Conservation (phyloP, 2,329 filamentous ascomycete species). For the Elsinoe perseae region DNA sequence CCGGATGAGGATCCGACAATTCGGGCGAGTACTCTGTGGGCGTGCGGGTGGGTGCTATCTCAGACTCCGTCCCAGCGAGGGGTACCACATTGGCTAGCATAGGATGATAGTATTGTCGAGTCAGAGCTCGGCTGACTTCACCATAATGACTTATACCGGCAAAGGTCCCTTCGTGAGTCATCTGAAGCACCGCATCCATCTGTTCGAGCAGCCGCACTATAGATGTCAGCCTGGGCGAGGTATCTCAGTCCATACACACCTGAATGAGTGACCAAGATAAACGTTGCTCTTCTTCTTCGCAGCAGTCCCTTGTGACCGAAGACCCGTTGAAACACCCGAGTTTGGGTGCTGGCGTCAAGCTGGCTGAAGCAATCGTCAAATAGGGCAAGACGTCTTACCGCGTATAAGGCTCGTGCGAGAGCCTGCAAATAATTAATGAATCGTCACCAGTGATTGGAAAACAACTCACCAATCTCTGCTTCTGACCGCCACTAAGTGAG, state of each 20-base stretch:
- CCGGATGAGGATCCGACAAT: not conserved
- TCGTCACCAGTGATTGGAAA: constrained; percentile 18
- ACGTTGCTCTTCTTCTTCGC: constrained; percentile 32
- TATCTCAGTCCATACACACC: constrained; percentile 18
- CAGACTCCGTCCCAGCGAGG: not conserved
- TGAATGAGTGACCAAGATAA: constrained; percentile 36
- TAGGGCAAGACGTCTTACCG: constrained; percentile 40
- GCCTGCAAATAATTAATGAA: constrained; percentile 26
- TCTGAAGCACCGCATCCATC: constrained; percentile 36
- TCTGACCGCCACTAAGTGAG: constrained; percentile 45
- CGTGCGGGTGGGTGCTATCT: not conserved
- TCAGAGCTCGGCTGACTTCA: not conserved
- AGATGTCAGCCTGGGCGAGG: not conserved
- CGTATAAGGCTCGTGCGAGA: constrained; percentile 47
- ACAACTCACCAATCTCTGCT: constrained; percentile 39
- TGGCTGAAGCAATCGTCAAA: constrained; percentile 47
- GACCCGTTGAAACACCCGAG: constrained; percentile 40
- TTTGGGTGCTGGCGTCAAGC: constrained; percentile 44
- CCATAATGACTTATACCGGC: constrained; percentile 22
- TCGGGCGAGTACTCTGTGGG: not conserved
- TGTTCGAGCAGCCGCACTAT: not conserved
- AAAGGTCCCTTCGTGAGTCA: constrained; percentile 33
- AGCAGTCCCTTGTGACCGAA: constrained; percentile 41
- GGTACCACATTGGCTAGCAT: not conserved
- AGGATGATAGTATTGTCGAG: not conserved